Conservation (phyloP, 306 rosid genomes). For the Erythrophleum fordii region DNA sequence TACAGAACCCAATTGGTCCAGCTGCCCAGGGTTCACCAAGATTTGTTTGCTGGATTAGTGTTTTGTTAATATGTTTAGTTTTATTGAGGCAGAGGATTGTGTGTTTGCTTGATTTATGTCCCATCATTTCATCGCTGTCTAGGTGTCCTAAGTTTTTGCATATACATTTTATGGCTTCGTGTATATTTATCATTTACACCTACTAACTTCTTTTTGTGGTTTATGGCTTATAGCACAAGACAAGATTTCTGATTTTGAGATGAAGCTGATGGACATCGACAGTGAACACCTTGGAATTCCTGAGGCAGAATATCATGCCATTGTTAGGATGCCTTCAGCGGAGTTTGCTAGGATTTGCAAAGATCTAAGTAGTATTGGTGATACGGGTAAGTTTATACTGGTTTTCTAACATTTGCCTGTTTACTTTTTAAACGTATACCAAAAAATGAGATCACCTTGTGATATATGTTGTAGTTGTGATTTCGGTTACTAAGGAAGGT, state of each 20-base stretch:
- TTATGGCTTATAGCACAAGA: conserved; percentile 57
- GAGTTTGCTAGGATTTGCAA: conserved; percentile 94
- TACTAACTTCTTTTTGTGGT: background rate
- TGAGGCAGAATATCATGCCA: conserved; percentile 91
- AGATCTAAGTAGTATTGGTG: conserved; percentile 93
- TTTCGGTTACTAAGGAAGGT: conserved; percentile 91
- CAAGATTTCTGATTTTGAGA: conserved; percentile 93
- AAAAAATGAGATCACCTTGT: background rate
- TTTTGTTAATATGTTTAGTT: background rate
- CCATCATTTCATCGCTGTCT: background rate
- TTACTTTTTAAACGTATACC: background rate
- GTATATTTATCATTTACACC: background rate
- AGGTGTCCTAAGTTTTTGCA: background rate
- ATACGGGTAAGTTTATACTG: conserved; percentile 62
- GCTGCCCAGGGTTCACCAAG: background rate
- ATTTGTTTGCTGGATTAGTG: background rate
- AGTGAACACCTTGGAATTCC: conserved; percentile 98
- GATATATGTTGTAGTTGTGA: conserved; percentile 68
- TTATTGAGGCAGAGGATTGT: background rate
- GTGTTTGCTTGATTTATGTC: background rate
- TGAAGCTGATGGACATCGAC: conserved; percentile 97
- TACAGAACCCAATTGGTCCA: too few species aligned
- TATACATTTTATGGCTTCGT: background rate
- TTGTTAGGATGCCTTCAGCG: conserved; percentile 88
- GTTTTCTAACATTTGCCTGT: background rate